Percentiles rank a stretch among this genome's conserved stretches.
These are phyloP conservation scores for Cryptococcus maquisensis DNA, from an alignment of 1,284 basidiomycete species.

Conservation along the genomic window DNA sequence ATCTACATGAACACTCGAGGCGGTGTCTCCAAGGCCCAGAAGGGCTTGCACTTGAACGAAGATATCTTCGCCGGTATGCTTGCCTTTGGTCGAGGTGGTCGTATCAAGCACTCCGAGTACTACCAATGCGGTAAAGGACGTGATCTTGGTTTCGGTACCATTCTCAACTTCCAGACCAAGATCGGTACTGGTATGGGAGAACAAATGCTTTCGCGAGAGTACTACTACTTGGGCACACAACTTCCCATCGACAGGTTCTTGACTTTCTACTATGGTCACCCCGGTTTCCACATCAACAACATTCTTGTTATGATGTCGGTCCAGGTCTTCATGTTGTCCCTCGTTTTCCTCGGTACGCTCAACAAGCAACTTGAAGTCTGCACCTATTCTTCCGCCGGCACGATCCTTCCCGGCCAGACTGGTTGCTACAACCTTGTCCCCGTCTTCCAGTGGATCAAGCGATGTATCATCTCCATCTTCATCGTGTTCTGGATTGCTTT, in stretches of 20 bases:
- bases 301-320: slow-evolving; percentile 94
- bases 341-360: slow-evolving; percentile 88
- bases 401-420: slow-evolving; percentile 66
- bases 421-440: slow-evolving; percentile 89
- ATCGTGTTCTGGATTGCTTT: slow-evolving; percentile 94
- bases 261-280: slow-evolving; percentile 99
- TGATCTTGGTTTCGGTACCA: slow-evolving; percentile 98
- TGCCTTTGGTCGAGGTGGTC: slow-evolving; percentile 90
- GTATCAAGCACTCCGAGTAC: slow-evolving; percentile 99
- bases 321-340: slow-evolving; percentile 79
- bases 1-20: slow-evolving; percentile 98
- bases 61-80: slow-evolving; percentile 99
- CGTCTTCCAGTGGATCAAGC: slow-evolving; percentile 87
- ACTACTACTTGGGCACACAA: slow-evolving; percentile 99
- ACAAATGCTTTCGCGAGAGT: slow-evolving; percentile 97
- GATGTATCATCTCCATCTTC: slow-evolving; percentile 93
- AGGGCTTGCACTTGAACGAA: slow-evolving; percentile 96
- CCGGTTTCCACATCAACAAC: slow-evolving; percentile 99
- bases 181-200: slow-evolving; percentile 99
- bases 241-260: slow-evolving; percentile 96
- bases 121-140: slow-evolving; percentile 96
- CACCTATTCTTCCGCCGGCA: slow-evolving; percentile 65
- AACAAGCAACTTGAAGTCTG: slow-evolving; percentile 75
- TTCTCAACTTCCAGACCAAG: slow-evolving; percentile 99
- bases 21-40: slow-evolving; percentile 97